Evolutionary conservation across 345 rosid species (phyloP).

Genomic region (Eucalyptus dawsonii): DNA sequence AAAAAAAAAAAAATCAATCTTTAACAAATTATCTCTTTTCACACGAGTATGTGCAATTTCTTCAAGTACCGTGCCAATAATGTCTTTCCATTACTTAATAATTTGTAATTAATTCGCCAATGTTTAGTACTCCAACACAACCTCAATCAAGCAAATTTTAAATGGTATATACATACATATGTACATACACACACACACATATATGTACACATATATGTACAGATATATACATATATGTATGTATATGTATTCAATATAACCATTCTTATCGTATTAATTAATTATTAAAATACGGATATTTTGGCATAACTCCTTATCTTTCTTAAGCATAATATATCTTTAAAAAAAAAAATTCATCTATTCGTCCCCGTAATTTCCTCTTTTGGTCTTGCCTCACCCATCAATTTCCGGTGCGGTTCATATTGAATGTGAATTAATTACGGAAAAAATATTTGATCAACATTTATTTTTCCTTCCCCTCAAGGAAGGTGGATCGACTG

Average conservation of each 20-base stretch:
- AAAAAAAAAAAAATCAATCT: no score
- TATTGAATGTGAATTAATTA: not conserved
- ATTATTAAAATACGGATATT: no score
- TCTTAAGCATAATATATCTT: not conserved
- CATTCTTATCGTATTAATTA: no score
- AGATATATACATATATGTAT: no score
- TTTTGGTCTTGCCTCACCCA: not conserved
- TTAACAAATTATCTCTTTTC: not conserved
- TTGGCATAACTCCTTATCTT: not conserved
- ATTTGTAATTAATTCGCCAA: not conserved
- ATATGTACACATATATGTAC: no score
- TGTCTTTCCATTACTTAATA: not conserved
- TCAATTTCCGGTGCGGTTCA: not conserved
- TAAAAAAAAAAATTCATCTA: not conserved
- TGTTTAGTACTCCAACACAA: not conserved
- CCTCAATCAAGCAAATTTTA: not conserved
- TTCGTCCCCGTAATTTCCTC: not conserved
- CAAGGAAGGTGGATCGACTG: no score
- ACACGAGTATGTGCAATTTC: not conserved
- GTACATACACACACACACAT: fast-evolving
- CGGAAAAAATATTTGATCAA: not conserved
- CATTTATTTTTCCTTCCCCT: not conserved
- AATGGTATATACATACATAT: not conserved
- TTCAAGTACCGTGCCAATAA: not conserved
- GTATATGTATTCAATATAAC: not conserved